These are phyloP conservation scores for Colletotrichum magnum DNA, from an alignment of 2,329 filamentous ascomycete genomes.

Conservation along the genomic window DNA sequence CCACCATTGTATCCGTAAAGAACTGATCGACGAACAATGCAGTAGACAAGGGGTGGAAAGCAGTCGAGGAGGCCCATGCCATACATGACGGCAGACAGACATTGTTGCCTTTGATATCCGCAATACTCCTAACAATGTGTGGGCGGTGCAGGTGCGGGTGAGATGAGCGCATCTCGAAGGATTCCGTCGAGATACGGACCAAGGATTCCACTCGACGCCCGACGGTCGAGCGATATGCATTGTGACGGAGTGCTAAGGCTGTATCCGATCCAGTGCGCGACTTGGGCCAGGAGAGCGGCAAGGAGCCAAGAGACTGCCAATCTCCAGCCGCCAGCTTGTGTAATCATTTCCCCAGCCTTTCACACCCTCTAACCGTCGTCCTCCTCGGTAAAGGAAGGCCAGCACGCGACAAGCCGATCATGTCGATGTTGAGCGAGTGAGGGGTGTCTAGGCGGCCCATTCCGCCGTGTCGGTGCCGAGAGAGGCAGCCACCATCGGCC, in stretches of 20 bases:
- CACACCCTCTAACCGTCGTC: background rate
- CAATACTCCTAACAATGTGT: too few species aligned
- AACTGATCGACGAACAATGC: background rate
- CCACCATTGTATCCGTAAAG: too few species aligned
- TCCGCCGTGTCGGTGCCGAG: conserved; percentile 35
- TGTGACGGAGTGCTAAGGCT: background rate
- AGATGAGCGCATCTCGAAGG: conserved; percentile 3
- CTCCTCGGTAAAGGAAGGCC: background rate
- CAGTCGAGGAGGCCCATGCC: too few species aligned
- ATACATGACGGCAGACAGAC: background rate
- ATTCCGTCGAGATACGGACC: conserved; percentile 6
- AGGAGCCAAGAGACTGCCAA: conserved; percentile 24
- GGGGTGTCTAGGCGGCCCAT: background rate
- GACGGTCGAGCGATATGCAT: conserved; percentile 11
- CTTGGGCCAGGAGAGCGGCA: conserved; percentile 30
- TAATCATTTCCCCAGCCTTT: conserved; percentile 24
- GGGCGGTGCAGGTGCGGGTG: background rate
- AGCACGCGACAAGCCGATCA: conserved; percentile 19
- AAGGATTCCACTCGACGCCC: conserved; percentile 28
- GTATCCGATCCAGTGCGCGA: conserved; percentile 2
- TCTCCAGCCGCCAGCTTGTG: conserved; percentile 15
- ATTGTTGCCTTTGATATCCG: background rate
- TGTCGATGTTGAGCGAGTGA: background rate
- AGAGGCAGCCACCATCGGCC: conserved; percentile 16
- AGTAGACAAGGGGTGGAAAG: too few species aligned